These are phyloP conservation scores for Lentinula guzmanii DNA, from an alignment of 768 basidiomycete species.

Conservation along the genomic window DNA sequence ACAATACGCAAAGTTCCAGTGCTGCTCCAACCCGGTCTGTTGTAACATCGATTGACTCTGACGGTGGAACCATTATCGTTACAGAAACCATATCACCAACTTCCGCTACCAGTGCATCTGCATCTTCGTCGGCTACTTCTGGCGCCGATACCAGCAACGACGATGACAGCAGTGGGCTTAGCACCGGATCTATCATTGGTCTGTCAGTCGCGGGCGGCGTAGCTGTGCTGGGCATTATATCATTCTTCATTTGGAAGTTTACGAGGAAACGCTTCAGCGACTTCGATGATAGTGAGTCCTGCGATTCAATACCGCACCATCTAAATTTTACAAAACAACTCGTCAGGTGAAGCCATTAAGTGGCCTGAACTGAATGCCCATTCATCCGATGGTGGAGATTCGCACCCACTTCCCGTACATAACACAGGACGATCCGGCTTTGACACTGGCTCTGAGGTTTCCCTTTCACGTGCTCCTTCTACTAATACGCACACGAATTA, in stretches of 20 bases:
- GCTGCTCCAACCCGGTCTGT: constrained; percentile 3
- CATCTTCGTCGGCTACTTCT: constrained; percentile 20
- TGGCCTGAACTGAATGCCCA: constrained; percentile 86
- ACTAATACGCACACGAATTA: constrained; percentile 33
- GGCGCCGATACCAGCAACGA: constrained; percentile 14
- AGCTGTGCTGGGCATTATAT: constrained; percentile 62
- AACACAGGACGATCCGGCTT: constrained; percentile 70
- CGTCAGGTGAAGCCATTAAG: constrained; percentile 78
- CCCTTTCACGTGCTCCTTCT: constrained; percentile 48
- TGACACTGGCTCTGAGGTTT: constrained; percentile 57
- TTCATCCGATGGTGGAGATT: constrained; percentile 32
- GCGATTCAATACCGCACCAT: background rate
- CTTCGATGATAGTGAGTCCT: constrained; percentile 72
- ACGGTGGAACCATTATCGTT: constrained; percentile 23
- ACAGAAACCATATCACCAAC: constrained; percentile 7
- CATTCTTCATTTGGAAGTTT: constrained; percentile 83
- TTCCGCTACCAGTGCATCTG: constrained; percentile 14
- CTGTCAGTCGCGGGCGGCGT: constrained; percentile 79
- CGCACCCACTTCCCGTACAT: constrained; percentile 62
- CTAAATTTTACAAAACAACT: background rate
- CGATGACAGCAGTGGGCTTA: constrained; percentile 32
- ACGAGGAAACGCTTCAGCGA: constrained; percentile 70
- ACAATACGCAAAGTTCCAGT: constrained; percentile 7
- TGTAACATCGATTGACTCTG: constrained; percentile 21
- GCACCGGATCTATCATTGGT: constrained; percentile 72